Evolutionary conservation across 192 early-diverging fungal species (phyloP).

Genomic region (Backusella sp.): DNA sequence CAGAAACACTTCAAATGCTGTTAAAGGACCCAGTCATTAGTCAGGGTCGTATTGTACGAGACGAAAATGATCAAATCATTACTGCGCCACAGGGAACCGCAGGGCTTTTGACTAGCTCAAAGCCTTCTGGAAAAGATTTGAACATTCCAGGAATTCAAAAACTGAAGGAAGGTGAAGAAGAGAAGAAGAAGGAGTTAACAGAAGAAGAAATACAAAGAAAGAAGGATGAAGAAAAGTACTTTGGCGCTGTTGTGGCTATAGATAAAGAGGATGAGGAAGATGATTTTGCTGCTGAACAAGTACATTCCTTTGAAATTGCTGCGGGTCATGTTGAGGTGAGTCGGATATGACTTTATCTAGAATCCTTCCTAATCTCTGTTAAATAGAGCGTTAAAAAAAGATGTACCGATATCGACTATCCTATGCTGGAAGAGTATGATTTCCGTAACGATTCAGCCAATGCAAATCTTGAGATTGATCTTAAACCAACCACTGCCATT

Average conservation of each 20-base stretch:
- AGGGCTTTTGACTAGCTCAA: slow-evolving; percentile 20
- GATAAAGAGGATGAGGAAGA: slow-evolving; percentile 73
- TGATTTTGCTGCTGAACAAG: slow-evolving; percentile 67
- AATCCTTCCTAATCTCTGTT: background rate
- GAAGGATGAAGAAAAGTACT: slow-evolving; percentile 39
- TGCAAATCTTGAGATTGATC: slow-evolving; percentile 69
- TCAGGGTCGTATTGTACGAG: slow-evolving; percentile 59
- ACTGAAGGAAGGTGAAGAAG: slow-evolving; percentile 37
- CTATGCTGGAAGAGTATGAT: slow-evolving; percentile 98
- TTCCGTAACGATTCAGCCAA: slow-evolving; percentile 76
- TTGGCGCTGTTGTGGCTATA: slow-evolving; percentile 44
- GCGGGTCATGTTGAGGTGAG: slow-evolving; percentile 62
- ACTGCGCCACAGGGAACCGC: slow-evolving; percentile 3
- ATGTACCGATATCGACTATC: slow-evolving; percentile 89
- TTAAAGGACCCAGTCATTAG: slow-evolving; percentile 75
- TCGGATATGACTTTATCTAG: background rate
- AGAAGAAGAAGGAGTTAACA: slow-evolving; percentile 20
- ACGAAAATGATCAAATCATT: slow-evolving; percentile 37
- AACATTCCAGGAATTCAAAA: slow-evolving; percentile 62
- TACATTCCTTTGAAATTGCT: slow-evolving; percentile 78
- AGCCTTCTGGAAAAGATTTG: slow-evolving; percentile 65
- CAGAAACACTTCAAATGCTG: slow-evolving; percentile 76
- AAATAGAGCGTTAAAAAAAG: slow-evolving; percentile 70
- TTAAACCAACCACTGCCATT: slow-evolving; percentile 93
- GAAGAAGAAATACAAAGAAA: slow-evolving; percentile 21